Evolutionary conservation across 139 green algal genomes (phyloP).

Genomic region (Micromonas pusilla): DNA sequence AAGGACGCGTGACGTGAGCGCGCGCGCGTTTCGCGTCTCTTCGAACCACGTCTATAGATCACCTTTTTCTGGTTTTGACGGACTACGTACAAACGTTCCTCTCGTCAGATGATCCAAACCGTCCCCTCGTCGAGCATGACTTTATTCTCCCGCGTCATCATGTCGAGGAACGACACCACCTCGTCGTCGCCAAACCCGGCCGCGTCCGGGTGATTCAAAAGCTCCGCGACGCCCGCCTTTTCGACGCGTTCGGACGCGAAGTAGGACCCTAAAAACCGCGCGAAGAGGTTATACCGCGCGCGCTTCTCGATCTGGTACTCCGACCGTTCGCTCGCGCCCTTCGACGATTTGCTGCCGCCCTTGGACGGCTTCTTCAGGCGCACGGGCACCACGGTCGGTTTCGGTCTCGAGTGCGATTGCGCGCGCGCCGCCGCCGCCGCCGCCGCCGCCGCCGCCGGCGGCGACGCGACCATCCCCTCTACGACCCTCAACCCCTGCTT

Average conservation of each 20-base stretch:
- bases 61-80: no score
- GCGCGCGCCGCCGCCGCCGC: no score
- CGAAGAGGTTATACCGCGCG: background rate
- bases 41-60: no score
- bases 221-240: background rate
- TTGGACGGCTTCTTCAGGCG: background rate
- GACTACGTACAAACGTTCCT: no score
- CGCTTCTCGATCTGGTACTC: background rate
- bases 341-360: background rate
- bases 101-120: background rate
- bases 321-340: background rate
- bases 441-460: no score
- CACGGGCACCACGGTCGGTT: no score
- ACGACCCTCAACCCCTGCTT: background rate
- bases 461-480: background rate
- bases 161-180: constrained; percentile 4
- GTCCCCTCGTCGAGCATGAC: constrained; percentile 4
- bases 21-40: no score
- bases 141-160: constrained; percentile 9
- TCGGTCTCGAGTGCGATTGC: background rate
- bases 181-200: constrained; percentile 4
- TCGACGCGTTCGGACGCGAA: background rate
- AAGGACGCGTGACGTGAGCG: no score
- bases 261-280: background rate
- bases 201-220: background rate